phyloP scores from a whole-genome alignment of 169 alveolate genomes.

The Plasmodium chabaudi region DNA sequence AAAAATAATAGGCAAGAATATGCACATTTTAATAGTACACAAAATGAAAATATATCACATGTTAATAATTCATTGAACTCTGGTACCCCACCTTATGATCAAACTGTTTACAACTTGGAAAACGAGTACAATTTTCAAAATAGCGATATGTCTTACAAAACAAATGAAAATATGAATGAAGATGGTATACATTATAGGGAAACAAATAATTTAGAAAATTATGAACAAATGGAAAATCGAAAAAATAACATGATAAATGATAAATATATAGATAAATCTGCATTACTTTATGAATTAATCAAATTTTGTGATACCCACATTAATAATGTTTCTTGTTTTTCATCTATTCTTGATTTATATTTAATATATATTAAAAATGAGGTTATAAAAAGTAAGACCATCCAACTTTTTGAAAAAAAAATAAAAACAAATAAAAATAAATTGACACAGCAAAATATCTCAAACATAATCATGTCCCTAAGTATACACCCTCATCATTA shows the following conservation, averaged over 20 bases:
- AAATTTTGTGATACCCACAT: conserved; percentile 50
- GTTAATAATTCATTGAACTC: neutral
- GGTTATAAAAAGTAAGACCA: conserved; percentile 35
- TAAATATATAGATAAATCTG: conserved; percentile 2
- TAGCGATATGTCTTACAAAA: neutral
- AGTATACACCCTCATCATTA: conserved; percentile 68
- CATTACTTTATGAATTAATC: conserved; percentile 16
- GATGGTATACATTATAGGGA: neutral
- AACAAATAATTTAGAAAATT: no score
- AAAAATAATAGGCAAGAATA: neutral
- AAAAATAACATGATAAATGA: neutral
- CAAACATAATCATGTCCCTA: conserved; percentile 54
- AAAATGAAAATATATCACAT: neutral
- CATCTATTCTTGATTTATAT: conserved; percentile 42
- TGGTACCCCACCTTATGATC: neutral
- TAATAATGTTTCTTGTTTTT: conserved; percentile 28
- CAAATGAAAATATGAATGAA: neutral
- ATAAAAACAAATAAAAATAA: conserved; percentile 67
- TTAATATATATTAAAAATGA: conserved; percentile 58
- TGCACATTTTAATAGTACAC: neutral
- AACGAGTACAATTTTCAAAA: neutral
- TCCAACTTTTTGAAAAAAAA: conserved; percentile 56
- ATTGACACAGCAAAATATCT: conserved; percentile 42
- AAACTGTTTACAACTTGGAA: neutral
- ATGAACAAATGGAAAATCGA: neutral